Base-by-base conservation (phyloP, 2,329 filamentous ascomycete species). In the Neophaeococcomyces mojaviensis region DNA sequence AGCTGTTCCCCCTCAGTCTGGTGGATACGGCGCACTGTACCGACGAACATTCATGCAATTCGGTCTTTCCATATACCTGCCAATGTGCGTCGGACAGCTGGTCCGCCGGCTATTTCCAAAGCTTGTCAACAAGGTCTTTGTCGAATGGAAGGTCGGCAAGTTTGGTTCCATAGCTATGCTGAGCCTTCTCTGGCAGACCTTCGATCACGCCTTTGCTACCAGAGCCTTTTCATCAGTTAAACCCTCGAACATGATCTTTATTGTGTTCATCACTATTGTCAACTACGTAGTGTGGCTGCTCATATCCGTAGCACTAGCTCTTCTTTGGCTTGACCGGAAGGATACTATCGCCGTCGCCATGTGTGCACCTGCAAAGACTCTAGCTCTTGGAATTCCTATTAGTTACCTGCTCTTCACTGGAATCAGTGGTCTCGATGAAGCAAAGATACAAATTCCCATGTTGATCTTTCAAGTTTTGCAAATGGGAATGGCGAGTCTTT, bases 311-410 rank as follows among this genome's bases (percentile, higher is more conserved):
- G 68, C 67, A 31, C 68, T 78, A 1, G 73, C 72, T 1, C 61
- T 74, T 2, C 62, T 71, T 30, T 77, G 72, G 56, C 70, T 84
- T 59, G 65, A 73, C 0, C 74, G 73, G 31, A 73, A 76, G 48
- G 78, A 86, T 55, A 76, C 82, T 0, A 76, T 86, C 40, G 81
- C 84, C 0, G 77, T 85, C 12, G 86, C 82, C 55, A 86, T 86
- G 62, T 86, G 82, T 56, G 81, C 79, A 20, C 81, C 83, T 0
- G 82, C 82, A 12, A 88, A 88, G 63, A 85, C 82, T 2, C 81
- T 82, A 1, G 80, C 78, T 2, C 69, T 87, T 47, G 82, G 82
- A 0, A 82, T 87, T 6, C 83, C 83, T 0, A 60, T 87, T 22
- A 72, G 78, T 41, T 77, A 78, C 26, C 77, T 82, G 48, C 86